A percentile compares a stretch with the other conserved stretches of the same genome.
phyloP scores from a whole-genome alignment of 2,329 filamentous ascomycete genomes.

The Bertia moriformis region DNA sequence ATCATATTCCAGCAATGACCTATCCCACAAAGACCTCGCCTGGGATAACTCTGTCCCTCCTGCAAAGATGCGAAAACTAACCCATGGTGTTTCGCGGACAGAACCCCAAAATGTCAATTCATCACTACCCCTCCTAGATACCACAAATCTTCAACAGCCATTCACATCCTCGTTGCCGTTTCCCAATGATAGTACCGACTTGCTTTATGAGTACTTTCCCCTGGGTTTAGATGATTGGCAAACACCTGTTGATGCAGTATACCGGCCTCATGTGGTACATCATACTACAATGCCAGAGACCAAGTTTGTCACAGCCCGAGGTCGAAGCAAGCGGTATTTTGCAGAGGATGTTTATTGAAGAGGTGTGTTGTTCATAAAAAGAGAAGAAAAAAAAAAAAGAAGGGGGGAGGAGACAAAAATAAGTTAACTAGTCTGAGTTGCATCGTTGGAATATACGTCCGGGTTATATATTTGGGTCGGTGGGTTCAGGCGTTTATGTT shows the following conservation, averaged over 20 bases:
- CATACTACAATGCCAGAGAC: constrained; percentile 63
- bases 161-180: constrained; percentile 21
- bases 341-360: constrained; percentile 28
- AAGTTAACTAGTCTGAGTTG: no score
- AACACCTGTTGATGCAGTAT: constrained; percentile 73
- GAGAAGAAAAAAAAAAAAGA: no score
- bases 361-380: no score
- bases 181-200: constrained; percentile 64
- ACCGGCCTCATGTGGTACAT: constrained; percentile 84
- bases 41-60: constrained; percentile 16
- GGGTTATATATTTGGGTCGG: no score
- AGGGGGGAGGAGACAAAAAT: no score
- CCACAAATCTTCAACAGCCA: constrained; percentile 22
- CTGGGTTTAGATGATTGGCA: constrained; percentile 78
- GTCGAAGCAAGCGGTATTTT: constrained; percentile 59
- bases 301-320: constrained; percentile 52
- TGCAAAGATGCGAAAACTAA: constrained; percentile 20
- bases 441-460: no score
- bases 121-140: constrained; percentile 18
- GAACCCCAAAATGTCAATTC: background rate
- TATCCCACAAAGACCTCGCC: constrained; percentile 11
- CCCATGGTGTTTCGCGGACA: constrained; percentile 11
- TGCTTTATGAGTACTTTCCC: constrained; percentile 90
- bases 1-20: constrained; percentile 7
- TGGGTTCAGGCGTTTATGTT: no score